Conservation (phyloP, 192 early-diverging fungal genomes). For the Pecoramyces ruminantium region DNA sequence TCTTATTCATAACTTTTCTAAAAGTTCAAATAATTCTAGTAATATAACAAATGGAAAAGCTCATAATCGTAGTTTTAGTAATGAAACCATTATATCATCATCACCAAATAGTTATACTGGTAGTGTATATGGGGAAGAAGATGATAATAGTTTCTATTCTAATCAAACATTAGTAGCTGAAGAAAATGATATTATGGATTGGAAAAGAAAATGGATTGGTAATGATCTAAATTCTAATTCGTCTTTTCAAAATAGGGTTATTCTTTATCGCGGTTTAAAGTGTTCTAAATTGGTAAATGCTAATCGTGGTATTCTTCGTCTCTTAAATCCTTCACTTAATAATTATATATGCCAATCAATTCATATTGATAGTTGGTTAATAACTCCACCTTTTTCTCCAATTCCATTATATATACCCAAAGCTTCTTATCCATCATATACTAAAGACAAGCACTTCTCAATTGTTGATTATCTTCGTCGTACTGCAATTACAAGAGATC, state of each 20-base stretch:
- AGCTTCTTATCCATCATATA: neutral
- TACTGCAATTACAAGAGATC: neutral
- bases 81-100: neutral
- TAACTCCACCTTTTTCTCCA: neutral
- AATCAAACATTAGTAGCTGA: neutral
- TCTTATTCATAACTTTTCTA: constrained; percentile 78
- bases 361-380: neutral
- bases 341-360: neutral
- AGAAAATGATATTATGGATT: neutral
- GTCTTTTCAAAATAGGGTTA: neutral
- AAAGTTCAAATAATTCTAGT: neutral
- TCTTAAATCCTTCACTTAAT: neutral
- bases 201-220: neutral
- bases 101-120: neutral
- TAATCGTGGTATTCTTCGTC: neutral
- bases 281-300: neutral
- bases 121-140: neutral
- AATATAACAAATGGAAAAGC: neutral
- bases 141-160: neutral
- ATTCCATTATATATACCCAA: neutral
- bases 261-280: neutral
- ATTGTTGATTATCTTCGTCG: neutral
- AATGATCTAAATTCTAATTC: neutral
- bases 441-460: neutral
- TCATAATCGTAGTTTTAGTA: neutral